Percentiles rank a stretch among this genome's conserved stretches.
phyloP scores from a whole-genome alignment of 495 filamentous ascomycete species.

The Penicillium bovifimosum region DNA sequence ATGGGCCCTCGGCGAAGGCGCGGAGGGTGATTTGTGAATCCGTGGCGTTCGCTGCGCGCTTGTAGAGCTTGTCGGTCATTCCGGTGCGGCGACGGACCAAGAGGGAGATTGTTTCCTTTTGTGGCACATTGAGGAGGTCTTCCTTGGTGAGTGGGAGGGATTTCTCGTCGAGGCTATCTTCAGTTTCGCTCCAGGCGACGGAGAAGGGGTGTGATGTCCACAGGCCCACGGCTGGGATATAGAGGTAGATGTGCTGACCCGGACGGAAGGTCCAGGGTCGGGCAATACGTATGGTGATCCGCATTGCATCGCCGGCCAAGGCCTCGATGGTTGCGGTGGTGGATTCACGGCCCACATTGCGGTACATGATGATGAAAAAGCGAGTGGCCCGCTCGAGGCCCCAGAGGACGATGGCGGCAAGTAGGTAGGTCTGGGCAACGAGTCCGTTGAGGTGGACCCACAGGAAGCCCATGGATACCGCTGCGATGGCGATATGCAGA shows the following conservation, averaged over 20 bases:
- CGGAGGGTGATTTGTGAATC: slow-evolving; percentile 46
- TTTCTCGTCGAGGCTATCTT: slow-evolving; percentile 38
- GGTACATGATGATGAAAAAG: slow-evolving; percentile 61
- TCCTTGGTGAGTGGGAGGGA: slow-evolving; percentile 33
- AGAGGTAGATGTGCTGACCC: slow-evolving; percentile 84
- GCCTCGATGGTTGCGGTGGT: slow-evolving; percentile 71
- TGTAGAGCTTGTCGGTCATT: slow-evolving; percentile 78
- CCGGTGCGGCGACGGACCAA: slow-evolving; percentile 81
- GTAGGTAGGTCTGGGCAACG: slow-evolving; percentile 60
- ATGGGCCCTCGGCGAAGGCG: slow-evolving; percentile 78
- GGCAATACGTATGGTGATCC: slow-evolving; percentile 75
- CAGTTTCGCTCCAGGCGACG: slow-evolving; percentile 70
- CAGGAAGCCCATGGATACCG: slow-evolving; percentile 54
- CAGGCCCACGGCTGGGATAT: slow-evolving; percentile 65
- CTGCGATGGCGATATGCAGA: slow-evolving; percentile 67
- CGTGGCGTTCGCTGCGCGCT: slow-evolving; percentile 43
- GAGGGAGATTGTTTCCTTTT: slow-evolving; percentile 64
- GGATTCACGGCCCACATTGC: slow-evolving; percentile 57
- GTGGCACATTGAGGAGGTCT: slow-evolving; percentile 24
- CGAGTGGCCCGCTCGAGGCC: slow-evolving; percentile 66
- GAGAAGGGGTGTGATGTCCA: slow-evolving; percentile 95
- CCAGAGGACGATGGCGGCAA: slow-evolving; percentile 70
- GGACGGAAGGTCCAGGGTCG: slow-evolving; percentile 72
- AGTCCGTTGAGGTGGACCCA: slow-evolving; percentile 69
- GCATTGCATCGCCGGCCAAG: slow-evolving; percentile 73